Evolutionary conservation across 306 rosid genomes (phyloP).

Genomic region (Sicyos edulis): DNA sequence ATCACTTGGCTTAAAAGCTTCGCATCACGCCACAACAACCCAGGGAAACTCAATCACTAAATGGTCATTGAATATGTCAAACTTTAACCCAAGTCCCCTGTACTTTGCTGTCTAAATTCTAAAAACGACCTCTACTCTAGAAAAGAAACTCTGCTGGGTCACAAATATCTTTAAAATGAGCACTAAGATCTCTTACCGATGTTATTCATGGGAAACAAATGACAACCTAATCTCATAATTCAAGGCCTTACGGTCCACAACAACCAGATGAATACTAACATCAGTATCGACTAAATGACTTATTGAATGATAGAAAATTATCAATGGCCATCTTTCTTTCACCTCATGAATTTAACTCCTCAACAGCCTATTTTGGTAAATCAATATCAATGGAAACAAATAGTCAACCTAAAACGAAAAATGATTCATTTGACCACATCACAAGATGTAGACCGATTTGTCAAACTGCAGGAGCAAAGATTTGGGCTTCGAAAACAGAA

Average conservation of each 20-base stretch:
- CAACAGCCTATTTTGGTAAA: background rate
- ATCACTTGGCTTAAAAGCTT: slow-evolving; percentile 12
- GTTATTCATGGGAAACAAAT: background rate
- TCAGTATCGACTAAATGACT: background rate
- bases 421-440: background rate
- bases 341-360: slow-evolving; percentile 6
- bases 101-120: background rate
- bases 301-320: background rate
- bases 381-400: background rate
- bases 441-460: background rate
- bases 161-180: background rate
- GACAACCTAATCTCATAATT: background rate
- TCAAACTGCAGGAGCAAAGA: background rate
- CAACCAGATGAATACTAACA: background rate
- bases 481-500: background rate
- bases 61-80: background rate
- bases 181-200: background rate
- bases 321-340: background rate
- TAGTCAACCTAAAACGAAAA: background rate
- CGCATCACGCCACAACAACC: background rate
- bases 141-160: background rate
- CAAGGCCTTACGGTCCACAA: background rate
- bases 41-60: background rate
- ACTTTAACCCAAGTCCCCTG: background rate
- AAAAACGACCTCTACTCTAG: background rate